A percentile compares a stretch with the other conserved stretches of the same genome.
Conservation (phyloP, 2,329 filamentous ascomycete species). For the Parafenestella ontariensis region DNA sequence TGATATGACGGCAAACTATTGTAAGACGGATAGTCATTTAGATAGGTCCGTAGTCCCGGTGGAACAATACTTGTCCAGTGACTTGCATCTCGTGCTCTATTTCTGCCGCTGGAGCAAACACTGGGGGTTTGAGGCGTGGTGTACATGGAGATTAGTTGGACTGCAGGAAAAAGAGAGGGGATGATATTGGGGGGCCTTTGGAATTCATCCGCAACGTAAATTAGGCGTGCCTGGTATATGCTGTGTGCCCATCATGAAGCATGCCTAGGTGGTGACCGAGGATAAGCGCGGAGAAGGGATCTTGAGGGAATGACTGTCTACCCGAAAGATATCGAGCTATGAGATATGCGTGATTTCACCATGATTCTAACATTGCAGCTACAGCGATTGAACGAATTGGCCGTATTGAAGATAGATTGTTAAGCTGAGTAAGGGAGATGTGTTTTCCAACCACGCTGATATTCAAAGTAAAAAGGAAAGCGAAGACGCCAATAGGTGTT, state of each 20-base stretch:
- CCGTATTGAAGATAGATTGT: background rate
- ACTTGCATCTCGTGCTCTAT: background rate
- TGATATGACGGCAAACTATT: background rate
- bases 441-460: background rate
- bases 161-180: too few species aligned
- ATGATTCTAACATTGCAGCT: too few species aligned
- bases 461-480: background rate
- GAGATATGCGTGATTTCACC: too few species aligned
- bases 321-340: too few species aligned
- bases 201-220: too few species aligned
- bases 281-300: background rate
- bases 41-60: background rate
- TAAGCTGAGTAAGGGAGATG: background rate
- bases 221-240: too few species aligned
- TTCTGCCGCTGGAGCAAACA: constrained; percentile 3
- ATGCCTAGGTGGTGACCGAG: too few species aligned
- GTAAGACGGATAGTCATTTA: background rate
- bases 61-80: background rate
- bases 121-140: background rate
- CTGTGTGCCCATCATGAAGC: too few species aligned
- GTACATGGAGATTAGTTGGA: too few species aligned
- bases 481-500: background rate
- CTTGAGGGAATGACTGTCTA: too few species aligned
- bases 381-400: too few species aligned
- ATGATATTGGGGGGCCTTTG: too few species aligned